Percentiles rank a stretch among this genome's conserved stretches.
Conservation (phyloP, 345 rosid species). For the Psidium guajava region DNA sequence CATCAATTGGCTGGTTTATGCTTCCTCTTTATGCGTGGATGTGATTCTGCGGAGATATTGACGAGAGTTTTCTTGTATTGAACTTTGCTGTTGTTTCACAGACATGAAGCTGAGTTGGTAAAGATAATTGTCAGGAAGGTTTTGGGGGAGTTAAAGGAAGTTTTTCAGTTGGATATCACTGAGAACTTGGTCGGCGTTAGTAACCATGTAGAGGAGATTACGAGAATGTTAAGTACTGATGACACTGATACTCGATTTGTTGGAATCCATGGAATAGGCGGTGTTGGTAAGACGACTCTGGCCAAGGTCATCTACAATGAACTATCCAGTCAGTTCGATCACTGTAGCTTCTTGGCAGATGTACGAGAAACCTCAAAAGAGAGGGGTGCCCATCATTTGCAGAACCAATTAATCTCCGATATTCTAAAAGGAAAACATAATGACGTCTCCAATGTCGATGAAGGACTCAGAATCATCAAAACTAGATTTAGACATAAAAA, state of each 20-base stretch:
- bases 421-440: neutral
- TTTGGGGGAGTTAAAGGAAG: neutral
- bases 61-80: neutral
- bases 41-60: neutral
- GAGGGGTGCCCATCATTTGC: neutral
- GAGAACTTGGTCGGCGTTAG: neutral
- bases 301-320: neutral
- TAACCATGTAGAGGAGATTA: neutral
- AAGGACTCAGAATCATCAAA: neutral
- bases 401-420: neutral
- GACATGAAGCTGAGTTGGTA: neutral
- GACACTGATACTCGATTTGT: neutral
- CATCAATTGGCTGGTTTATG: neutral
- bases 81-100: neutral
- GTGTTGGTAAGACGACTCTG: conserved; percentile 1
- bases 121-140: neutral
- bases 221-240: neutral
- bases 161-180: neutral
- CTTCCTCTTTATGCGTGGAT: neutral
- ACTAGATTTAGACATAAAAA: neutral
- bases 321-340: neutral
- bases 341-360: neutral
- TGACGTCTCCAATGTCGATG: neutral
- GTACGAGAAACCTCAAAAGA: neutral
- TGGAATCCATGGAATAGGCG: neutral